Base-by-base conservation (phyloP, 768 basidiomycete species). In the Naganishia friedmannii region DNA sequence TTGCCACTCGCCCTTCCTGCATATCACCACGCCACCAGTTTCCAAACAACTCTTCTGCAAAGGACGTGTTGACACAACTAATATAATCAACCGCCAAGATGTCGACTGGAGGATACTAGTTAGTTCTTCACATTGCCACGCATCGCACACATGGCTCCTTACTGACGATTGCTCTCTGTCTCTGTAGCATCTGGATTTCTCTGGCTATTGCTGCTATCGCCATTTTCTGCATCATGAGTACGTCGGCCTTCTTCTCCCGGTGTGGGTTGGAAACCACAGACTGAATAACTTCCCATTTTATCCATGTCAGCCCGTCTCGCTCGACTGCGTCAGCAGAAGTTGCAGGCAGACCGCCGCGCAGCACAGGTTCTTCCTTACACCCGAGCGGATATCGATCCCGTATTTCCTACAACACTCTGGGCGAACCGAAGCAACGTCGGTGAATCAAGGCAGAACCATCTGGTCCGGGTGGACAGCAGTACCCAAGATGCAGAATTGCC, bases 401-500 rank as follows among this genome's bases (percentile, higher is more conserved):
- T 63, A 1, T 63, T 63, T 29, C 60, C 60, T 29, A 63, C 39
- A 8, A 63, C 60, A 26, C 60, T 63, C 5, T 63, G 60, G 60
- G 60, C 60, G 0, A 45, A 13, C 13, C 60, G 60, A 26, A 51
- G 48, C n/a, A n/a, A 63, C 19, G 39, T 46, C 42, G 26, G 23
- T 15, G 39, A 8, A 8, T 29, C 29, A 13, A 26, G 60, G 39
- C 60, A 45, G 26, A 63, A 63, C 42, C 12, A 46, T 9, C 7
- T 63, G 9, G 60, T 63, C 2, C 37, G 60, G 60, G 42, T 63
- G 8, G 60, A 63, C 15, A 63, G 60, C 34, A 58, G 34, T 37
- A 42, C 48, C 13, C 48, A 29, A 9, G 60, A 63, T 45, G 23
- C 60, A 29, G 39, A 63, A 26, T 17, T 63, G 26, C 60, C 60